phyloP scores from a whole-genome alignment of 1,284 basidiomycete genomes.

The Puccinia coronata region DNA sequence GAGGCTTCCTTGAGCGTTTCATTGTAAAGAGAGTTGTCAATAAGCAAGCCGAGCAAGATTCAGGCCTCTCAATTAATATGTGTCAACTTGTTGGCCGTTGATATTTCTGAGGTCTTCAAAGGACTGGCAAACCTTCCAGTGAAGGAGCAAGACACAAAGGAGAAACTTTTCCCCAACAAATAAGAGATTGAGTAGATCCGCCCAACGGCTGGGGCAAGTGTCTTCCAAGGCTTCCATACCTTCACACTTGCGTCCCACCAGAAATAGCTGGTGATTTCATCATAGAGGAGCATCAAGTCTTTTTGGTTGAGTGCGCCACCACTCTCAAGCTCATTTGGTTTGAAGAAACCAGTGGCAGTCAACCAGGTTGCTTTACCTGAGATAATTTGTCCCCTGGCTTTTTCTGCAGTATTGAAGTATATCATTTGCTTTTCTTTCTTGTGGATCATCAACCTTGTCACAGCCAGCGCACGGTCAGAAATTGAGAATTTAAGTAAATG shows the following conservation, averaged over 20 bases:
- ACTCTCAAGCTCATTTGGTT: neutral
- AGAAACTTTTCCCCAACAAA: conserved; percentile 1
- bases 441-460: neutral
- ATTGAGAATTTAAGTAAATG: neutral
- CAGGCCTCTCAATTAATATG: neutral
- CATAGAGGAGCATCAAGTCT: neutral
- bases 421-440: neutral
- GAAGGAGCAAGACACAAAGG: neutral
- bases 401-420: neutral
- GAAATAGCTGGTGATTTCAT: neutral
- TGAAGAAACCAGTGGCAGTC: neutral
- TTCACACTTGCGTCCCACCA: neutral
- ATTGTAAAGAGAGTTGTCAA: neutral
- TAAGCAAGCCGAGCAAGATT: neutral
- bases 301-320: neutral
- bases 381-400: too few species aligned
- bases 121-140: neutral
- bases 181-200: neutral
- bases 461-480: neutral
- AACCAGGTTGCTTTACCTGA: neutral
- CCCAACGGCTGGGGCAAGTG: neutral
- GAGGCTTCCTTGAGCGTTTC: neutral
- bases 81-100: neutral
- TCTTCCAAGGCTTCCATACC: neutral
- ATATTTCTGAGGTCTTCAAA: neutral